Conservation (phyloP, 2,329 filamentous ascomycete genomes). For the Grosmannia clavigera region DNA sequence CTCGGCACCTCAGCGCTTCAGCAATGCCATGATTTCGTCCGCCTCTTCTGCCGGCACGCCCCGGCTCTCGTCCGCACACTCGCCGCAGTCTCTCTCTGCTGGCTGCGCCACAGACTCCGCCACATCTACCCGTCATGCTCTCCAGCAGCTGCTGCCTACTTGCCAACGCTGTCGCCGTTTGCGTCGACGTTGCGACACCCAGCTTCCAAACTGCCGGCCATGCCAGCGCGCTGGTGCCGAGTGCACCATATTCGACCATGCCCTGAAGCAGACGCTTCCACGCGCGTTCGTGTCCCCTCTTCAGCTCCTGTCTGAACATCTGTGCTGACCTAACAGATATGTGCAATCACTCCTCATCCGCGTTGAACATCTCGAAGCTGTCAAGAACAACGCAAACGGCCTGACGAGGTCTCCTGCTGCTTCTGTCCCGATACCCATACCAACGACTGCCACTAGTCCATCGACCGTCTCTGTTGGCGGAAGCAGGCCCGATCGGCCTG, state of each 20-base stretch:
- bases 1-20: not conserved
- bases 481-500: not conserved
- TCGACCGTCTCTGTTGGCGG: not conserved
- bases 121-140: not conserved
- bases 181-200: conserved; percentile 11
- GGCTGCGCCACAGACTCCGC: not conserved
- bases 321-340: not conserved
- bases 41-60: not conserved
- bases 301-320: not conserved
- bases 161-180: conserved; percentile 11
- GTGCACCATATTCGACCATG: conserved; percentile 11
- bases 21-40: not conserved
- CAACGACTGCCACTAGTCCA: not conserved
- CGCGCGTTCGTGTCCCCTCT: not conserved
- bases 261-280: conserved; percentile 11
- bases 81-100: not conserved
- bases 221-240: conserved; percentile 7
- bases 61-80: not conserved
- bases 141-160: conserved; percentile 10
- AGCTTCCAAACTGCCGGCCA: conserved; percentile 9
- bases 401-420: not conserved
- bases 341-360: conserved; percentile 10
- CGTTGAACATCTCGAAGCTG: conserved; percentile 9
- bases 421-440: not conserved
- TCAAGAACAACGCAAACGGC: conserved; percentile 1